Evolutionary conservation across 179 eudicot genomes (phyloP).

Genomic region (Kewa caespitosa): DNA sequence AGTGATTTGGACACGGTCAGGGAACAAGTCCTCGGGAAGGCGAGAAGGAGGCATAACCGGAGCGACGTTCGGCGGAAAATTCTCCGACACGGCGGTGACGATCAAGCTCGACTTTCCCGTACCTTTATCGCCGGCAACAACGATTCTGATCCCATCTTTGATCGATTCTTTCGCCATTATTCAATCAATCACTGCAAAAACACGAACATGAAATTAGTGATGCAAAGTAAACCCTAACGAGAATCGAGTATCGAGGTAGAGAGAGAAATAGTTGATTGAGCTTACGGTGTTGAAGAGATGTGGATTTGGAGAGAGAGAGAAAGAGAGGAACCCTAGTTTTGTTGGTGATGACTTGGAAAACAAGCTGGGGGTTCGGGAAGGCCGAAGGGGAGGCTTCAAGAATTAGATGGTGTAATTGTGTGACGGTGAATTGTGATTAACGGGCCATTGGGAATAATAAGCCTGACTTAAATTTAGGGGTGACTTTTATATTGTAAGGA

Average conservation of each 20-base stretch:
- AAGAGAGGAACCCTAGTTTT: slow-evolving; percentile 11
- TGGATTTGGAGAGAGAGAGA: background rate
- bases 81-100: slow-evolving; percentile 75
- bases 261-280: too few relatives aligned
- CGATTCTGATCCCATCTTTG: slow-evolving; percentile 56
- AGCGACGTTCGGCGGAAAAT: slow-evolving; percentile 65
- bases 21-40: slow-evolving; percentile 75
- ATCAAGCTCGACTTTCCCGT: slow-evolving; percentile 95
- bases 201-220: background rate
- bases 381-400: background rate
- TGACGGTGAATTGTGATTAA: background rate
- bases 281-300: background rate
- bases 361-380: background rate
- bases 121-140: slow-evolving; percentile 82
- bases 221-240: background rate
- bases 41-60: slow-evolving; percentile 81
- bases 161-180: slow-evolving; percentile 22
- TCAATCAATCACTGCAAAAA: background rate
- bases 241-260: background rate
- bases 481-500: too few relatives aligned
- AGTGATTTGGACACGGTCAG: slow-evolving; percentile 81
- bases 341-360: background rate
- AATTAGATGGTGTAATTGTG: background rate
- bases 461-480: too few relatives aligned
- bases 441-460: too few relatives aligned